Percentiles rank a stretch among this genome's conserved stretches.
Evolutionary conservation across 805 yeast species (phyloP).

Genomic region (Monosporozyma unispora): DNA sequence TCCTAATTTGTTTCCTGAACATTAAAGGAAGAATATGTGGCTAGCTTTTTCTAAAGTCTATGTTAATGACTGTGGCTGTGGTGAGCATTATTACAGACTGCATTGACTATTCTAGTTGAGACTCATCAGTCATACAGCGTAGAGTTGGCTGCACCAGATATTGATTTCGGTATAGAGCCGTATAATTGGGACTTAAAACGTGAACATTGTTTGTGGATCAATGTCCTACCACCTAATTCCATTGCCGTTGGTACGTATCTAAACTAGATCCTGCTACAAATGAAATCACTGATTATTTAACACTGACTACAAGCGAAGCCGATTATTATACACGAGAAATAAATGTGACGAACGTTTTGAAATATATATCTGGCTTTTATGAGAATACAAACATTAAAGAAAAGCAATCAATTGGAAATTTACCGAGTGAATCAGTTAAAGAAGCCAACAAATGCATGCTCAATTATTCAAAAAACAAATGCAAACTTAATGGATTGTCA

Average conservation of each 20-base stretch:
- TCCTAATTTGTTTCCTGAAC: conserved; percentile 7
- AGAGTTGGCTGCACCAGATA: conserved; percentile 7
- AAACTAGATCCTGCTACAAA: conserved; percentile 9
- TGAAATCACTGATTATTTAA: conserved; percentile 30
- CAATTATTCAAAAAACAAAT: neutral
- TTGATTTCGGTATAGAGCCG: conserved; percentile 8
- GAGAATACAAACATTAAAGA: too few species aligned
- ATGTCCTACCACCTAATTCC: conserved; percentile 9
- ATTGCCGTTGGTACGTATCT: conserved; percentile 19
- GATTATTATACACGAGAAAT: conserved; percentile 28
- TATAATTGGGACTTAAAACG: conserved; percentile 6
- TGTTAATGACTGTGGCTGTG: conserved; percentile 8
- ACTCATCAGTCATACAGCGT: conserved; percentile 7
- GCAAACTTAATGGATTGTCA: too few species aligned
- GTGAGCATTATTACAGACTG: conserved; percentile 7
- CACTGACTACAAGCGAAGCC: conserved; percentile 32
- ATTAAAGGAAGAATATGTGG: conserved; percentile 8
- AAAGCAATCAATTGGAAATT: too few species aligned
- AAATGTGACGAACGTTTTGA: conserved; percentile 28
- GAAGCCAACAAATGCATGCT: neutral
- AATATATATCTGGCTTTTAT: conserved; percentile 21
- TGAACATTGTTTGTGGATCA: conserved; percentile 5
- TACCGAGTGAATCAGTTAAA: neutral
- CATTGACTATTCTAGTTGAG: conserved; percentile 7
- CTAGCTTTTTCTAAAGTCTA: conserved; percentile 9